Percentiles rank a stretch among this genome's conserved stretches.
phyloP scores from a whole-genome alignment of 2,329 filamentous ascomycete species.

The Metarhizium robertsii region DNA sequence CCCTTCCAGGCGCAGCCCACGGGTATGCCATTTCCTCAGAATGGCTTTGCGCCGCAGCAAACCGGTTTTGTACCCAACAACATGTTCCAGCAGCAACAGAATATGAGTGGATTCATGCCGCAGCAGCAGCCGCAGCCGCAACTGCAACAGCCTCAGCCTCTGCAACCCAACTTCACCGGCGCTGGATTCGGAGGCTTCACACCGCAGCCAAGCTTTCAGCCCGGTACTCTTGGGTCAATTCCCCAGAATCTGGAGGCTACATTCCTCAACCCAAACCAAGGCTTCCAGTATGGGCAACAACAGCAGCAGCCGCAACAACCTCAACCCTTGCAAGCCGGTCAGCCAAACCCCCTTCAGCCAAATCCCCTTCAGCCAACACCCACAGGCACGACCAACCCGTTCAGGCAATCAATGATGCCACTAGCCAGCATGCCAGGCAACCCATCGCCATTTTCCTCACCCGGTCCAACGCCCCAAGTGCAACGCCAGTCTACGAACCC shows the following conservation, averaged over 20 bases:
- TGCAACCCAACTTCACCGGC: slow-evolving; percentile 49
- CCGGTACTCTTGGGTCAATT: slow-evolving; percentile 43
- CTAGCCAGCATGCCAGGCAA: slow-evolving; percentile 34
- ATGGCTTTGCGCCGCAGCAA: slow-evolving; percentile 14
- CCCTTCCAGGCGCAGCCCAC: slow-evolving; percentile 30
- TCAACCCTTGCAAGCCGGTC: slow-evolving; percentile 18
- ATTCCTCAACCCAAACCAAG: slow-evolving; percentile 33
- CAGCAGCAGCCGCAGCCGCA: slow-evolving; percentile 28
- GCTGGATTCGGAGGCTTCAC: slow-evolving; percentile 79
- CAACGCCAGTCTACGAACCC: slow-evolving; percentile 71
- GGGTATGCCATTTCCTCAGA: slow-evolving; percentile 20
- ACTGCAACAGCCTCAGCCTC: slow-evolving; percentile 2
- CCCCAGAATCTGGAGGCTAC: slow-evolving; percentile 45
- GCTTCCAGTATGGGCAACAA: slow-evolving; percentile 11
- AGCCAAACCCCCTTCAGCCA: slow-evolving; percentile 33
- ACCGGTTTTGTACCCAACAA: slow-evolving; percentile 19
- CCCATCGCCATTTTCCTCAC: slow-evolving; percentile 25
- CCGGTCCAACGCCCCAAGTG: slow-evolving; percentile 31
- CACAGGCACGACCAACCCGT: slow-evolving; percentile 71
- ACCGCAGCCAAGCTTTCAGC: slow-evolving; percentile 50
- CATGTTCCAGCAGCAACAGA: slow-evolving; percentile 22
- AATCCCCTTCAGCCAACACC: slow-evolving; percentile 32
- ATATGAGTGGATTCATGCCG: slow-evolving; percentile 12
- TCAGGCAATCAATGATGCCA: slow-evolving; percentile 81
- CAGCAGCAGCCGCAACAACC: slow-evolving; percentile 13